Conservation (phyloP, 1,284 basidiomycete species). For the Apiotrichum montevideense region DNA sequence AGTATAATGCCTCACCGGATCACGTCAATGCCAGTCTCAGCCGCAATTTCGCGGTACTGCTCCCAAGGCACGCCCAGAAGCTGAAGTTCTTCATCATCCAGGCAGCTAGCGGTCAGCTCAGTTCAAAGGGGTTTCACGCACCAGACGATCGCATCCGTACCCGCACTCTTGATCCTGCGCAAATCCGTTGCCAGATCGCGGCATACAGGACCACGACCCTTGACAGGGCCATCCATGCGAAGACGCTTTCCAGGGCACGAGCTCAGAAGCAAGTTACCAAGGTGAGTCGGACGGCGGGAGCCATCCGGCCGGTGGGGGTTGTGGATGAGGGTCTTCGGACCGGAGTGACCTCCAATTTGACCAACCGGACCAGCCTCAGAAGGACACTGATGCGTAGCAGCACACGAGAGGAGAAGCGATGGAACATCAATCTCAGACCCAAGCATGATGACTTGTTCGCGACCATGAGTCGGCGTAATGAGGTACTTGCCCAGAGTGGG, state of each 20-base stretch:
- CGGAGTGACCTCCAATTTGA: slow-evolving; percentile 1
- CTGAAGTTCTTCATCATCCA: slow-evolving; percentile 78
- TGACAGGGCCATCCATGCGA: slow-evolving; percentile 71
- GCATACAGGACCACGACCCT: slow-evolving; percentile 75
- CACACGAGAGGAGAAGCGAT: slow-evolving; percentile 55
- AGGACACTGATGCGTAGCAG: slow-evolving; percentile 40
- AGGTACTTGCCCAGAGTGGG: slow-evolving; percentile 30
- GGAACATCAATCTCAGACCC: slow-evolving; percentile 38
- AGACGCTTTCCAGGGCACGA: slow-evolving; percentile 98
- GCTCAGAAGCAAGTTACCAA: slow-evolving; percentile 83
- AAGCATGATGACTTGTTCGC: slow-evolving; percentile 21
- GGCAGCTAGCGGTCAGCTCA: slow-evolving; percentile 54
- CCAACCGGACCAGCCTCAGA: slow-evolving; percentile 13
- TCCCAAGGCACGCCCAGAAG: slow-evolving; percentile 78
- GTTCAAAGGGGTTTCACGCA: slow-evolving; percentile 41
- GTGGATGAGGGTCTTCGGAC: slow-evolving; percentile 12
- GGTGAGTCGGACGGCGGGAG: slow-evolving; percentile 29
- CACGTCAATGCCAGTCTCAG: slow-evolving; percentile 65
- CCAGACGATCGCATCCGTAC: slow-evolving; percentile 79
- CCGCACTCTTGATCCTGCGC: slow-evolving; percentile 64
- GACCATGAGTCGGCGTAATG: slow-evolving; percentile 13
- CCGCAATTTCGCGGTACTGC: slow-evolving; percentile 63
- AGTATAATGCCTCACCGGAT: slow-evolving; percentile 50
- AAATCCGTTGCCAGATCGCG: slow-evolving; percentile 75
- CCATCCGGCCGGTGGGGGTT: slow-evolving; percentile 9